phyloP scores from a whole-genome alignment of 2,329 filamentous ascomycete species.

The Aotearoamyces nothofagi region DNA sequence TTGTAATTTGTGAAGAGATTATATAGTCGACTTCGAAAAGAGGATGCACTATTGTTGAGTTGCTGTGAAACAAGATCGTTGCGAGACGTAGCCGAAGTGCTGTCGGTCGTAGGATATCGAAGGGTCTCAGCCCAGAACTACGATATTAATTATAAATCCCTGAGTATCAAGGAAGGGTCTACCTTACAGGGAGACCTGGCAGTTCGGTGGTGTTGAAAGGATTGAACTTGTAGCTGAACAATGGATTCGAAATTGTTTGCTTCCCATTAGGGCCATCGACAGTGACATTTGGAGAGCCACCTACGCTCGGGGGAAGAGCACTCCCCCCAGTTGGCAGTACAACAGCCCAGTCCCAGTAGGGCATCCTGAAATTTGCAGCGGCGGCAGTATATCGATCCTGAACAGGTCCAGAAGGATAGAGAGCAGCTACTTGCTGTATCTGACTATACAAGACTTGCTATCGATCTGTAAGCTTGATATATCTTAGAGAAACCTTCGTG shows the following conservation, averaged over 20 bases:
- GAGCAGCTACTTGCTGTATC: slow-evolving; percentile 26
- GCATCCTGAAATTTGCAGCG: slow-evolving; percentile 23
- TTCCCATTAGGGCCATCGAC: slow-evolving; percentile 40
- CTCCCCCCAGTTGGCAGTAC: slow-evolving; percentile 30
- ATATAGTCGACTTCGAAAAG: slow-evolving; percentile 47
- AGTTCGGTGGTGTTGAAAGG: slow-evolving; percentile 39
- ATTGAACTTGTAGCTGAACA: slow-evolving; percentile 42
- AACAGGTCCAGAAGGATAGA: slow-evolving; percentile 25
- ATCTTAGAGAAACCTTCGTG: neutral
- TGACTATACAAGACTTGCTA: slow-evolving; percentile 23
- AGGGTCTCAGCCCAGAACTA: slow-evolving; percentile 49
- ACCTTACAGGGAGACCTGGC: slow-evolving; percentile 40
- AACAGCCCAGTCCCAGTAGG: slow-evolving; percentile 31
- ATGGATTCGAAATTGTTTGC: slow-evolving; percentile 42
- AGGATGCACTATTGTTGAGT: slow-evolving; percentile 34
- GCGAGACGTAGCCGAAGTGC: slow-evolving; percentile 34
- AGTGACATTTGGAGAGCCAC: slow-evolving; percentile 25
- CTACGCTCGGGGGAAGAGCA: slow-evolving; percentile 31
- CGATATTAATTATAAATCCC: too few relatives aligned
- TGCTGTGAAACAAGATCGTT: slow-evolving; percentile 38
- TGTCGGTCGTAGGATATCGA: slow-evolving; percentile 30
- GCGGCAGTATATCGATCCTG: slow-evolving; percentile 28
- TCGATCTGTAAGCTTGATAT: neutral
- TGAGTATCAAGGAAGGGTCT: too few relatives aligned
- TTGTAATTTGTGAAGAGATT: slow-evolving; percentile 52